Base-by-base conservation (phyloP, 257 asterid species). In the Fraxinus excelsior region DNA sequence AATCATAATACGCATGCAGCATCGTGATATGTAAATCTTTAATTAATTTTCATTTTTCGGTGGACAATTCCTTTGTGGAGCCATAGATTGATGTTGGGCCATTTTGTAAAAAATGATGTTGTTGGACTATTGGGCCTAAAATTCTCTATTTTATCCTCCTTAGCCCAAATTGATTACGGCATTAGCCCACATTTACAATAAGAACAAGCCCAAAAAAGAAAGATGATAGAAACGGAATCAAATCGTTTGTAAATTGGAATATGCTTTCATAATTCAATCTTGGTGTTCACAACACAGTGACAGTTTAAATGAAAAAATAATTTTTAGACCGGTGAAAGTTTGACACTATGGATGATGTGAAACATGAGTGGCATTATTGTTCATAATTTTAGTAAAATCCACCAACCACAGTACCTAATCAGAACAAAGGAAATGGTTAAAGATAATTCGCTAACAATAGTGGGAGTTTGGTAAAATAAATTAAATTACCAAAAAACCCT, bases 401-500 rank as follows among this genome's bases (percentile, higher is more conserved):
- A 26, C 68, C 35, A 62, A 25, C 68, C 32, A 25, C 68, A 3
- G 2, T 21, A 14, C 29, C 8, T 25, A 2, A 12, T 18, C 5
- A 11, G 34, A 25, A 10, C 68, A 62, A 60, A 21, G 16, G 34
- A 60, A 60, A n/a, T n/a, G n/a, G n/a, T n/a, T 62, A 8, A 25
- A 9, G 28, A 58, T n/a, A 56, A 56, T 56, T 56, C 21, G 28
- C 19, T 51, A 18, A 19, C 62, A 5, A 56, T 14, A 0, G 58
- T 23, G 16, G 32, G 18, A 62, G 4, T 23, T 60, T 21, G 68
- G 68, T 62, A 4, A 23, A 62, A 25, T 60, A 1, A 62, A 25
- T 25, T 3, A 7, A 62, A 23, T 46, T 62, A 82, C 84, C 12
- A 49, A 71, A 74, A 67, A 60, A 62, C 70, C 81, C 86, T 71